A percentile compares a stretch with the other conserved stretches of the same genome.
Conservation (phyloP, 176 grass and related monocot genomes). For the Oryza rufipogon region DNA sequence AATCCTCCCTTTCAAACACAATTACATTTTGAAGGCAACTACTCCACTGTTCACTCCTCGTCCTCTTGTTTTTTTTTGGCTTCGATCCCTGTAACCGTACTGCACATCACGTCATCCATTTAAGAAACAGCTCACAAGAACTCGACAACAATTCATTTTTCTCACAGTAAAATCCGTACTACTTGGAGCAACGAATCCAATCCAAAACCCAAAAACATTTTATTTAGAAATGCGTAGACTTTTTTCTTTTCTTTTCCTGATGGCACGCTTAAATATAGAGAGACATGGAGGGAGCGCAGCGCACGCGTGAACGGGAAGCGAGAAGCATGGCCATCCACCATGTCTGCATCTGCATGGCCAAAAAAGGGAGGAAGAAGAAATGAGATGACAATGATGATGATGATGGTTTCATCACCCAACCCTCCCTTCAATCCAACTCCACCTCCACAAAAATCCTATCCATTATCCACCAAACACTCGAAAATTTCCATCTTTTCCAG, state of each 20-base stretch:
- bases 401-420: slow-evolving; percentile 50
- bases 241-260: neutral
- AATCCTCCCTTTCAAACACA: no score
- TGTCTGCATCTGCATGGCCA: slow-evolving; percentile 20
- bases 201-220: neutral
- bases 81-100: neutral
- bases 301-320: slow-evolving; percentile 43
- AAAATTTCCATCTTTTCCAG: slow-evolving; percentile 23
- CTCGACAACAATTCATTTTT: neutral
- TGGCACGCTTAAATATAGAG: slow-evolving; percentile 9
- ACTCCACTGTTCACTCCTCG: no score
- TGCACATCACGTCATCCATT: neutral
- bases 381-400: slow-evolving; percentile 19
- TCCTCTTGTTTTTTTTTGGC: no score
- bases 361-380: neutral
- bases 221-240: slow-evolving; percentile 6
- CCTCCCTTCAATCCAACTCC: slow-evolving; percentile 97
- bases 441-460: slow-evolving; percentile 44
- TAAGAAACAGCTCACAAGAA: neutral
- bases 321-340: neutral
- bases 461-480: slow-evolving; percentile 34
- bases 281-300: slow-evolving; percentile 13
- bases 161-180: neutral
- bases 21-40: no score
- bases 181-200: neutral